Evolutionary conservation across 768 basidiomycete genomes (phyloP).

Genomic region (Kwoniella botswanensis): DNA sequence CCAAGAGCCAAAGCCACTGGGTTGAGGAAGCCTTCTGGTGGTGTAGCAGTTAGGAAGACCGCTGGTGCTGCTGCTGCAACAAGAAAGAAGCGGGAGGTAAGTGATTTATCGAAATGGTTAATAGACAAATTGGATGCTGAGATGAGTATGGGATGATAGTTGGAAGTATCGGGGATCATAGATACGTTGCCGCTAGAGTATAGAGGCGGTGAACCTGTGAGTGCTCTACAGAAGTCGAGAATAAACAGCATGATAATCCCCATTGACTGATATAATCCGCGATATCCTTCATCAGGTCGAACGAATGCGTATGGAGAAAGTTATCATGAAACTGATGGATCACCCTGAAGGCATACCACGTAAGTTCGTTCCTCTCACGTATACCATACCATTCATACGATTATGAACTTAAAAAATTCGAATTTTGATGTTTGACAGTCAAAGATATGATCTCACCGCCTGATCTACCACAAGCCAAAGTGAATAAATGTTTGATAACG

Average conservation of each 20-base stretch:
- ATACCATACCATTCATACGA: no score
- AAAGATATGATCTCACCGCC: constrained; percentile 76
- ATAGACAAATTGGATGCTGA: constrained; percentile 6
- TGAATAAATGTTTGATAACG: constrained; percentile 91
- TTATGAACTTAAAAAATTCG: no score
- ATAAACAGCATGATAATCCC: not conserved
- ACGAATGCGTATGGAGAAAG: constrained; percentile 63
- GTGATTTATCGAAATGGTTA: constrained; percentile 34
- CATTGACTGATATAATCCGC: not conserved
- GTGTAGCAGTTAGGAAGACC: constrained; percentile 65
- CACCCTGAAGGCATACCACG: constrained; percentile 64
- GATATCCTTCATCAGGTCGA: constrained; percentile 24
- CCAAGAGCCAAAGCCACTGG: constrained; percentile 59
- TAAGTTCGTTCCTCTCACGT: constrained; percentile 12
- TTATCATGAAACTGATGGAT: constrained; percentile 78
- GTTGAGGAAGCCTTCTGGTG: constrained; percentile 36
- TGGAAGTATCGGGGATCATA: constrained; percentile 69
- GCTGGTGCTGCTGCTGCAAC: constrained; percentile 71
- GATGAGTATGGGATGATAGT: constrained; percentile 13
- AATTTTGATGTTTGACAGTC: constrained; percentile 61
- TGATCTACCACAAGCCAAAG: constrained; percentile 84
- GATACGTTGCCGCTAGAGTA: constrained; percentile 84
- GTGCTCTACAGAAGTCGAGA: constrained; percentile 44
- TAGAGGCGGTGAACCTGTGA: constrained; percentile 81
- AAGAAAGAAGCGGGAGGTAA: constrained; percentile 78